Conservation (phyloP, 108 stramenopile species). For the Parietichytrium sp. region DNA sequence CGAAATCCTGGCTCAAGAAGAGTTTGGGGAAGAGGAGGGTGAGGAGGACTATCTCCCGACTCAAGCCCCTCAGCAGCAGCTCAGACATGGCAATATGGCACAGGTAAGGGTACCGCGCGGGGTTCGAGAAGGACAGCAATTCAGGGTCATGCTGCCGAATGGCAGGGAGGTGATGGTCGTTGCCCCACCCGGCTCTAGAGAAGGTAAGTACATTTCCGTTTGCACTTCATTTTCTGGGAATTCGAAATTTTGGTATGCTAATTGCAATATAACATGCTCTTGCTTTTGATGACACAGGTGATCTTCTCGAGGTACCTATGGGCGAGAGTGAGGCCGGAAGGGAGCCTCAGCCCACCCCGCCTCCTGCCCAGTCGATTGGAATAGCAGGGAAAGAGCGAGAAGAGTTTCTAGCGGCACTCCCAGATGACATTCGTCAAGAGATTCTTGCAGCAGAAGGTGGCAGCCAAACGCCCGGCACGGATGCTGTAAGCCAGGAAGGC, state of each 20-base stretch:
- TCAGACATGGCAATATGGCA: not conserved
- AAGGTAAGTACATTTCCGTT: too few relatives aligned
- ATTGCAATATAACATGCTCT: too few relatives aligned
- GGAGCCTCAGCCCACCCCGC: not conserved
- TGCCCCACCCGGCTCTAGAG: too few relatives aligned
- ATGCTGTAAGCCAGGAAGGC: not conserved
- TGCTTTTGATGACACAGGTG: too few relatives aligned
- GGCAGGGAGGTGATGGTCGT: too few relatives aligned
- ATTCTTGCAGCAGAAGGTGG: not conserved
- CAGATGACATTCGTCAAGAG: not conserved
- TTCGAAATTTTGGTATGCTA: too few relatives aligned
- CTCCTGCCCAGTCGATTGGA: not conserved
- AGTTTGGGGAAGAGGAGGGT: not conserved
- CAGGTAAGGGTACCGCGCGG: not conserved
- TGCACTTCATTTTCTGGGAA: too few relatives aligned
- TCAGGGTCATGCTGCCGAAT: too few relatives aligned
- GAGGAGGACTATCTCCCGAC: not conserved
- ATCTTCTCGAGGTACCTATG: too few relatives aligned
- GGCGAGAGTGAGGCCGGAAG: too few relatives aligned
- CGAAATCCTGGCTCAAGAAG: not conserved
- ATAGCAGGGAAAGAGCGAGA: slow-evolving; percentile 4
- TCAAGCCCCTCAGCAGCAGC: not conserved
- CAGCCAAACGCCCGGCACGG: not conserved
- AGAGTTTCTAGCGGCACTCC: slow-evolving; percentile 10
- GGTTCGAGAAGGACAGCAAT: not conserved